Evolutionary conservation across 108 stramenopile genomes (phyloP), one percentile per base, ranked within the genome.

Genomic region (Skeletonema menzelii): DNA sequence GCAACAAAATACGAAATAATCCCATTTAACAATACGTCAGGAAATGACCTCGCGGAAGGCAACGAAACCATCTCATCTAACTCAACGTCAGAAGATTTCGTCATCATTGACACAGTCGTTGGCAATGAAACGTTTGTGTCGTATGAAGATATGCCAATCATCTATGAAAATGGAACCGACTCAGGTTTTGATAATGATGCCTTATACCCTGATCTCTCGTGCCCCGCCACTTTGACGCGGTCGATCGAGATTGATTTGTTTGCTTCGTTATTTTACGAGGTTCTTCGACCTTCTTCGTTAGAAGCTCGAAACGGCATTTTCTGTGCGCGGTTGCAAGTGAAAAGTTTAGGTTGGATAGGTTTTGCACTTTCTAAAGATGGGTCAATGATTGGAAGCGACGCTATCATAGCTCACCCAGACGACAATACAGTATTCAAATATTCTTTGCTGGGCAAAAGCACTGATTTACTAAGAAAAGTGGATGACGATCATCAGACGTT

Each of bases 361-460:
- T 60, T 83, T 17, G 84, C 68, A 3, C 42, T 82, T 19, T 67
- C 63, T 44, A 22, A 26, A 15, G 59, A 76, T 67, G 84, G 78
- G 6, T 59, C 47, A 26, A 87, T 87, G 87, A 56, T 81, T 24
- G 84, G 84, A 12, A 75, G 77, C 14, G 67, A 76, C 5, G 87
- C 84, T 22, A 56, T 87, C 22, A 78, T 87, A 55, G 87, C 82
- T 32, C 17, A 65, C 4, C 82, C 82, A 2, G 65, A 53, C 44
- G 42, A 59, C 5, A 35, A 44, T 27, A 64, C 53, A 22, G 73
- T 73, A 0, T 64, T 42, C 27, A 78, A 78, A 26, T 83, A 78
- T 47, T 34, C 34, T 13, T 35, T 83, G 56, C 28, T 34, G 2
- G 71, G 56, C 27, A 75, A 68, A 26, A 19, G 37, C 20, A 5